Evolutionary conservation across 164 flowering plant genomes (phyloP).

Genomic region (Magnolia changhungtana): DNA sequence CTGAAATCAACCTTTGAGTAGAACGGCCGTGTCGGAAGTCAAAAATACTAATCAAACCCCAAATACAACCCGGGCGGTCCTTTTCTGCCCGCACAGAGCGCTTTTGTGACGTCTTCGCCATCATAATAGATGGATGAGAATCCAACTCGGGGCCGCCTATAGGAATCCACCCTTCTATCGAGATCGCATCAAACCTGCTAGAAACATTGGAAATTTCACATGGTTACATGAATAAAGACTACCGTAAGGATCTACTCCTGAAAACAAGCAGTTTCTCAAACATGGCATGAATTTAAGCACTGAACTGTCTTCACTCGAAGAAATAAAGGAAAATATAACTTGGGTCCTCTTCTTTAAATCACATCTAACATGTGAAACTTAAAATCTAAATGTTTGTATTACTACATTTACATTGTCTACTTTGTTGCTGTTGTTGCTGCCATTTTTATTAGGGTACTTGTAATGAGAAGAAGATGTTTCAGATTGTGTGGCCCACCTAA

Average conservation of each 20-base stretch:
- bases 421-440: no score
- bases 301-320: no score
- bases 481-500: no score
- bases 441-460: no score
- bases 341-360: background rate
- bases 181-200: background rate
- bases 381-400: background rate
- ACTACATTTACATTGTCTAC: background rate
- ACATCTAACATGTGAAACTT: background rate
- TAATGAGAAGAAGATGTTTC: no score
- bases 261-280: no score
- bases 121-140: conserved; percentile 15
- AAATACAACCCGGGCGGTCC: conserved; percentile 67
- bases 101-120: conserved; percentile 58
- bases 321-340: no score
- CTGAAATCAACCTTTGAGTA: conserved; percentile 51
- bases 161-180: background rate
- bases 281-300: no score
- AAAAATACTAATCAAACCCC: conserved; percentile 67
- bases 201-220: background rate
- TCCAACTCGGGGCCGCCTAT: background rate
- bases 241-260: no score
- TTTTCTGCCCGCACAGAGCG: conserved; percentile 36
- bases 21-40: conserved; percentile 64
- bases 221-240: no score